These are phyloP conservation scores for Verticillium nubilum DNA, from an alignment of 2,329 filamentous ascomycete genomes.

Conservation along the genomic window DNA sequence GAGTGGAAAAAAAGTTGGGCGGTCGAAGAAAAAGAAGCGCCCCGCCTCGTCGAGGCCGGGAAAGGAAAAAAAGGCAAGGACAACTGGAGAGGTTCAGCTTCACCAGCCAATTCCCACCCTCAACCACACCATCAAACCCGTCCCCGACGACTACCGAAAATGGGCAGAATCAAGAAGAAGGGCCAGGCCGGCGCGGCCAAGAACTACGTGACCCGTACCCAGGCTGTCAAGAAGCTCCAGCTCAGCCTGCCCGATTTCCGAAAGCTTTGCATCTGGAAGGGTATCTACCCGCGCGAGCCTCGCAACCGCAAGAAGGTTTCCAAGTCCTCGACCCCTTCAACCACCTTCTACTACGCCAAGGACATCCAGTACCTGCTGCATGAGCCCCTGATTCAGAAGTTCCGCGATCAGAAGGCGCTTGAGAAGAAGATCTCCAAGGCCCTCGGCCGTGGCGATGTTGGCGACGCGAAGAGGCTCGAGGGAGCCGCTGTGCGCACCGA, in stretches of 20 bases:
- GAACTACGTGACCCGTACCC: constrained; percentile 96
- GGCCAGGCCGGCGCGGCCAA: constrained; percentile 88
- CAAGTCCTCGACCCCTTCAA: constrained; percentile 83
- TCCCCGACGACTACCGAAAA: constrained; percentile 17
- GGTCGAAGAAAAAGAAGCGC: constrained; percentile 1
- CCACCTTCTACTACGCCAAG: constrained; percentile 88
- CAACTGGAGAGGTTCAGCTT: not conserved
- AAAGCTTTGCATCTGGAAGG: constrained; percentile 98
- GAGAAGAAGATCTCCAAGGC: constrained; percentile 97
- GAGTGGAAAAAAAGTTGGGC: constrained; percentile 2
- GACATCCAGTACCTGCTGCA: constrained; percentile 98
- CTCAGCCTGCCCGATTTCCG: constrained; percentile 96
- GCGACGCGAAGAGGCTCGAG: constrained; percentile 83
- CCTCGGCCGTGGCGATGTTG: constrained; percentile 83
- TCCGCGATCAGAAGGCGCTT: constrained; percentile 93
- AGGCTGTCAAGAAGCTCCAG: constrained; percentile 96
- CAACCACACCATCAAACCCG: not conserved
- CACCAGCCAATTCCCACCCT: not conserved
- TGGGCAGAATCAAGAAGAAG: constrained; percentile 87
- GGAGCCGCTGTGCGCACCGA: constrained; percentile 80
- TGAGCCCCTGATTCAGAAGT: constrained; percentile 88
- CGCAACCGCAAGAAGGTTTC: constrained; percentile 95
- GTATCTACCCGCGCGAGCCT: constrained; percentile 96
- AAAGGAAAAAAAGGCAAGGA: not conserved
- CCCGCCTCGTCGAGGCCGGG: not conserved